Evolutionary conservation across 192 early-diverging fungal genomes (phyloP).

Genomic region (Dispira simplex): DNA sequence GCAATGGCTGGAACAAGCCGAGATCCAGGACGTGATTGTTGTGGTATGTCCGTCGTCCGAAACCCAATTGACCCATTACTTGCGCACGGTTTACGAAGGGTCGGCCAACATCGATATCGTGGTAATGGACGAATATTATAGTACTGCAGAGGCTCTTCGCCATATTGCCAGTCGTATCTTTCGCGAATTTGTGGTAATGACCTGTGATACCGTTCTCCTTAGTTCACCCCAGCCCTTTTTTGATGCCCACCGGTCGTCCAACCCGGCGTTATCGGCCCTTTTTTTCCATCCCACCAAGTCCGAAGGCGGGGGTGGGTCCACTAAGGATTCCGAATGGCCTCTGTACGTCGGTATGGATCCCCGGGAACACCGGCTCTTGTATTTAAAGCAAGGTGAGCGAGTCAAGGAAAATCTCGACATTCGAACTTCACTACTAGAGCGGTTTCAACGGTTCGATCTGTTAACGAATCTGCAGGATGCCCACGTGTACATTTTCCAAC

Average conservation of each 20-base stretch:
- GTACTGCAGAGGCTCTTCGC: constrained; percentile 1
- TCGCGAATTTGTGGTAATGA: constrained; percentile 69
- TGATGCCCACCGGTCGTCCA: constrained; percentile 63
- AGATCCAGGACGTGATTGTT: constrained; percentile 26
- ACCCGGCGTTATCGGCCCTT: constrained; percentile 65
- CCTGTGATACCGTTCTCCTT: constrained; percentile 83
- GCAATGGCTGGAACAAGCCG: constrained; percentile 84
- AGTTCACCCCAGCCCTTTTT: constrained; percentile 68
- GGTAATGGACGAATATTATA: neutral
- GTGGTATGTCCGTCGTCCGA: neutral
- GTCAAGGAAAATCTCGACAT: constrained; percentile 5
- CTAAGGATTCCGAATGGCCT: constrained; percentile 23
- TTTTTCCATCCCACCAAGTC: constrained; percentile 65
- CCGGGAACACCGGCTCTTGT: constrained; percentile 22
- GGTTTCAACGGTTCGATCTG: constrained; percentile 68
- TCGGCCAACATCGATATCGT: neutral
- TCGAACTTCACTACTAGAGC: constrained; percentile 34
- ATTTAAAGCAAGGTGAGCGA: constrained; percentile 5
- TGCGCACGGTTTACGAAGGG: constrained; percentile 10
- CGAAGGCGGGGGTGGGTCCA: constrained; percentile 43
- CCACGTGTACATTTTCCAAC: constrained; percentile 85
- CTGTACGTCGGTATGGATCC: constrained; percentile 36
- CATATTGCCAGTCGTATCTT: neutral
- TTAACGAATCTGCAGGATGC: constrained; percentile 74
- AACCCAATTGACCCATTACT: neutral